A percentile compares a stretch with the other conserved stretches of the same genome.
Conservation (phyloP, 2,329 filamentous ascomycete genomes). For the Fusarium algeriense region DNA sequence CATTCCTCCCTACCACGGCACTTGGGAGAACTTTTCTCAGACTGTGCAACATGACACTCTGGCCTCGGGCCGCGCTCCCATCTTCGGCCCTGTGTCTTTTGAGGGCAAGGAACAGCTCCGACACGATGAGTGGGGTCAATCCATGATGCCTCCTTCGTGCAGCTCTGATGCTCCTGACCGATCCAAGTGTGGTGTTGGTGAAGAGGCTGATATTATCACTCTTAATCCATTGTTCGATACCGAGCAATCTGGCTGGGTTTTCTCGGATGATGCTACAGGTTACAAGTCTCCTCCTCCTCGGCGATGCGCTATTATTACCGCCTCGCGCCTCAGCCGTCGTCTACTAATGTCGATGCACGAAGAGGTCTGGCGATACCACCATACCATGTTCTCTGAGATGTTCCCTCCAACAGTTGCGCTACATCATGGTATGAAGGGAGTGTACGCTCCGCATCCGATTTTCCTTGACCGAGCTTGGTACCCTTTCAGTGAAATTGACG, state of each 20-base stretch:
- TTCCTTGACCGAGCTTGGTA: conserved; percentile 83
- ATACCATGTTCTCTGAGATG: conserved; percentile 85
- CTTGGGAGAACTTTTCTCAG: conserved; percentile 77
- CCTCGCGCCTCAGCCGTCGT: conserved; percentile 74
- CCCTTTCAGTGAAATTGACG: conserved; percentile 72
- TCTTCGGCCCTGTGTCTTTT: conserved; percentile 77
- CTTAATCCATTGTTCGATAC: conserved; percentile 83
- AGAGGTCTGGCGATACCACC: conserved; percentile 74
- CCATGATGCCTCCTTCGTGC: conserved; percentile 68
- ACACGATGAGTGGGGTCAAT: conserved; percentile 65
- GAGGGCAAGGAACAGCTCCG: conserved; percentile 60
- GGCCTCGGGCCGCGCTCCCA: conserved; percentile 62
- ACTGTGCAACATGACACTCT: conserved; percentile 73
- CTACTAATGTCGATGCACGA: conserved; percentile 80
- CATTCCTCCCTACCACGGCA: conserved; percentile 76
- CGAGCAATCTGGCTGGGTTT: conserved; percentile 78
- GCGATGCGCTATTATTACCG: conserved; percentile 78
- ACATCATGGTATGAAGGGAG: conserved; percentile 82
- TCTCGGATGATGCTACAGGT: conserved; percentile 76
- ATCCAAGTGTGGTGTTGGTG: conserved; percentile 73
- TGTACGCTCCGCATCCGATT: conserved; percentile 84
- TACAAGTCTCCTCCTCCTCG: conserved; percentile 75
- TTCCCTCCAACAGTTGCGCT: conserved; percentile 78
- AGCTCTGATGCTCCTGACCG: conserved; percentile 62
- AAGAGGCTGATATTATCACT: conserved; percentile 81